phyloP scores from a whole-genome alignment of 176 grass and related monocot species.

The Metroxylon sagu region DNA sequence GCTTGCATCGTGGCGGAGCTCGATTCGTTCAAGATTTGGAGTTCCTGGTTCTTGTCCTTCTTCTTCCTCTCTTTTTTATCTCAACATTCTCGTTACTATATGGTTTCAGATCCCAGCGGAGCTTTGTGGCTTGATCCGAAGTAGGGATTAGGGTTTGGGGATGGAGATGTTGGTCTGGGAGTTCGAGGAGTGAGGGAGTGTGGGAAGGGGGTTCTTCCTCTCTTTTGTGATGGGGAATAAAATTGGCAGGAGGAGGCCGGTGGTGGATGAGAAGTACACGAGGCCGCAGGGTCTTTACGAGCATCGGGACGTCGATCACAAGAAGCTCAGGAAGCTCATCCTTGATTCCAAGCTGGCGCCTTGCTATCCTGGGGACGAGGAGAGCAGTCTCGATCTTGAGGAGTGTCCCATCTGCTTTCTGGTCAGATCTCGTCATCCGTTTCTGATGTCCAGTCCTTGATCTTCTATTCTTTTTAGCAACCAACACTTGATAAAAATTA shows the following conservation, averaged over 20 bases:
- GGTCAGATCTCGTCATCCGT: conserved; percentile 36
- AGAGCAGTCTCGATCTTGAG: conserved; percentile 57
- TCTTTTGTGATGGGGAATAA: conserved; percentile 67
- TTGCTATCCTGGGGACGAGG: conserved; percentile 76
- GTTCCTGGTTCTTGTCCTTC: too few relatives aligned
- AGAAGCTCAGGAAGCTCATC: conserved; percentile 97
- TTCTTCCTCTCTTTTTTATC: too few relatives aligned
- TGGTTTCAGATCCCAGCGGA: too few relatives aligned
- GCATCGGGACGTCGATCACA: conserved; percentile 84
- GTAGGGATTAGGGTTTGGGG: neutral
- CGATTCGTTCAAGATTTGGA: too few relatives aligned
- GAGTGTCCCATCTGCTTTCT: conserved; percentile 99
- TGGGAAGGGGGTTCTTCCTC: neutral
- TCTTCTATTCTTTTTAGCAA: neutral
- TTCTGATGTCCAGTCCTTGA: neutral
- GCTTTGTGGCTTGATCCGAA: neutral
- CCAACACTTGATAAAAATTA: too few relatives aligned
- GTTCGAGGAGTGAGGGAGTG: neutral
- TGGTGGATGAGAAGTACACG: conserved; percentile 84
- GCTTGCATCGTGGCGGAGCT: too few relatives aligned
- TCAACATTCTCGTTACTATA: too few relatives aligned
- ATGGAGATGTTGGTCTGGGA: too few relatives aligned
- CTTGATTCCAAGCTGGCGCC: conserved; percentile 96
- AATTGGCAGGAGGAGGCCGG: conserved; percentile 68
- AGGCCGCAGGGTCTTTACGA: conserved; percentile 91